Conservation (phyloP, 306 rosid species). For the Sindora glabra region DNA sequence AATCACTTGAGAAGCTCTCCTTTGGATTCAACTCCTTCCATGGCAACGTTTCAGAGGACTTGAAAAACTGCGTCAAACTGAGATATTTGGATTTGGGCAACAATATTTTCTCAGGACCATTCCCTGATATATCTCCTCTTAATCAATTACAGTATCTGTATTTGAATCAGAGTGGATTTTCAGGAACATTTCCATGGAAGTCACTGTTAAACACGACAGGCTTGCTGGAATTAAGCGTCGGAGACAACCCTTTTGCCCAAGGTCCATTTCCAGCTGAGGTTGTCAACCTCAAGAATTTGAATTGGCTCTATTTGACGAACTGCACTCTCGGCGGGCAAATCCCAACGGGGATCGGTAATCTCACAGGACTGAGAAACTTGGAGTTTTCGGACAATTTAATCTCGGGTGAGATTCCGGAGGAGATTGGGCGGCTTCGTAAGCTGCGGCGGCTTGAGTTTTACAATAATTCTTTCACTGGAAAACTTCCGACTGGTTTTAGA, state of each 20-base stretch:
- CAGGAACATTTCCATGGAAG: constrained; percentile 76
- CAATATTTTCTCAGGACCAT: constrained; percentile 45
- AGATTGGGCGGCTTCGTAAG: constrained; percentile 55
- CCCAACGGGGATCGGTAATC: constrained; percentile 61
- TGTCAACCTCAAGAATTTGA: constrained; percentile 34
- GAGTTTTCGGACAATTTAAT: constrained; percentile 52
- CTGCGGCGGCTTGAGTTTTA: constrained; percentile 70
- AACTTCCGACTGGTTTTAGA: constrained; percentile 49
- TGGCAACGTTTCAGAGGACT: constrained; percentile 29
- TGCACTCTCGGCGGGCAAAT: constrained; percentile 57
- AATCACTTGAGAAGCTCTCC: constrained; percentile 43
- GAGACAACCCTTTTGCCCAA: constrained; percentile 56
- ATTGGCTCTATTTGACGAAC: constrained; percentile 53
- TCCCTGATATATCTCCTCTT: constrained; percentile 57
- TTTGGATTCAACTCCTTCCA: constrained; percentile 47
- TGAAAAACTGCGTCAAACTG: constrained; percentile 54
- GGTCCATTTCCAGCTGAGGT: constrained; percentile 48
- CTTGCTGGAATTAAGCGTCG: constrained; percentile 54
- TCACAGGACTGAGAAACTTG: constrained; percentile 43
- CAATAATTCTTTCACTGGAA: constrained; percentile 49
- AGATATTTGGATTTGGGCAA: constrained; percentile 61
- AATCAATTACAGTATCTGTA: constrained; percentile 35
- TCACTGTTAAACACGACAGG: constrained; percentile 41
- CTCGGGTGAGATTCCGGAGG: constrained; percentile 59
- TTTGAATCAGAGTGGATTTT: constrained; percentile 51